Base-by-base conservation (phyloP, 345 rosid species). In the Boechera divaricarpa region DNA sequence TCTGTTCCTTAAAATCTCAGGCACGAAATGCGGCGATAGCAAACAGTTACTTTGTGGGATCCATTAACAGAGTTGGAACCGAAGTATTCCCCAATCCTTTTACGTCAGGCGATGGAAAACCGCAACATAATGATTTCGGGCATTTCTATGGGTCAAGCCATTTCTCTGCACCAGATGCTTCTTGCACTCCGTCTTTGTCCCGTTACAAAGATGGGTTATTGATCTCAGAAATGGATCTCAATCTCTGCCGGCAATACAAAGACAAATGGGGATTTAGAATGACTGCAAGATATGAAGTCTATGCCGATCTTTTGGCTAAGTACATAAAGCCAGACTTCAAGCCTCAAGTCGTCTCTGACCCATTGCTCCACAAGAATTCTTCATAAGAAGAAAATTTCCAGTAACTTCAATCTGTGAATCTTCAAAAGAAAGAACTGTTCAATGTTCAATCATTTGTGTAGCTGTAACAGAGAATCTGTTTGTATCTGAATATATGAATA, bases 21-120 rank as follows among this genome's bases (percentile, higher is more conserved):
- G 97, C 98, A 6, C 88, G 96, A 48, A 95, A 95, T 73, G 99
- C 96, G 70, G 98, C 97, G 16, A 89, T 95, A 66, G 94, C 97
- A 65, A 95, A 95, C 72, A 95, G 92, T 77, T 95, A 91, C 80
- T 95, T 89, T 70, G 96, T 91, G n/a, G 99, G 94, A 32, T 95
- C 99, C 39, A 90, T 95, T 53, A 95, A 95, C 79, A 90, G 97
- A 12, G 97, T 95, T 66, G 99, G 99, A n/a, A 95, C 97, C 2
- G 98, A 89, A 84, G 80, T 78, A 63, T 92, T 95, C 79, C 97
- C 99, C 13, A 87, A 91, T 76, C 85, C 98, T 13, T 91, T 95
- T 77, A 95, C 97, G 2, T 95, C 99, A 3, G 97, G 98, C 1
- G 99, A 95, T 68, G 97, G 87, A 41, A 92, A 92, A 76, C 96